Percentiles rank a stretch among this genome's conserved stretches.
These are phyloP conservation scores for Protomyces pachydermus DNA, from an alignment of 1,139 yeast genomes.

Conservation along the genomic window DNA sequence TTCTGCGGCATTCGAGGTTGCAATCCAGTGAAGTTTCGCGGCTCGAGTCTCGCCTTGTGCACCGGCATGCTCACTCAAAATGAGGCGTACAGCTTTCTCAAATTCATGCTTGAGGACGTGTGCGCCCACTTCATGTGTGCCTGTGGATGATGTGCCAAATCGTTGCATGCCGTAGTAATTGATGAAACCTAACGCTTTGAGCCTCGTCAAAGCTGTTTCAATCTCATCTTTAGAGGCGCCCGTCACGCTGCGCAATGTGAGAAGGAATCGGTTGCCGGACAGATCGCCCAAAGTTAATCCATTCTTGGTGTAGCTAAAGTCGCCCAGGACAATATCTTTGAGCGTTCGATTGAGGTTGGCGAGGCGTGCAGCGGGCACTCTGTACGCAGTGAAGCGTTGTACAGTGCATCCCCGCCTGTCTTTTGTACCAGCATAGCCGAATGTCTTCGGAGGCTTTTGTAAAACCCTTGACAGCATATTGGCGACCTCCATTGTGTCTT, in stretches of 20 bases:
- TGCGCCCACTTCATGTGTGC: constrained; percentile 82
- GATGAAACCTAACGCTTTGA: constrained; percentile 69
- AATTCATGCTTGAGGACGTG: constrained; percentile 67
- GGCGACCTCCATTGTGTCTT: constrained; percentile 96
- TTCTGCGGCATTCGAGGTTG: constrained; percentile 58
- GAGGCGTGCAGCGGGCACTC: constrained; percentile 71
- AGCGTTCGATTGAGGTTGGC: constrained; percentile 62
- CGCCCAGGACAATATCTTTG: constrained; percentile 56
- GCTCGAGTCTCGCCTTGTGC: constrained; percentile 31
- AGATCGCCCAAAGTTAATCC: constrained; percentile 74
- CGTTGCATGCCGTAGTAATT: constrained; percentile 97
- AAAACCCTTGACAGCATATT: constrained; percentile 65
- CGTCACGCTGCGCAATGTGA: constrained; percentile 55
- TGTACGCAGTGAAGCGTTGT: constrained; percentile 68
- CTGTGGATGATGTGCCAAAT: constrained; percentile 89
- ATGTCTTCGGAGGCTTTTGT: constrained; percentile 61
- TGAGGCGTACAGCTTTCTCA: constrained; percentile 70
- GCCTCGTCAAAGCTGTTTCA: constrained; percentile 52
- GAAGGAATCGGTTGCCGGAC: constrained; percentile 78
- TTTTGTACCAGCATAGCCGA: constrained; percentile 90
- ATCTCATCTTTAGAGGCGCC: constrained; percentile 42
- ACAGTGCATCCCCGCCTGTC: constrained; percentile 95
- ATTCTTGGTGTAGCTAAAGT: constrained; percentile 49
- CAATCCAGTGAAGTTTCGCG: constrained; percentile 61
- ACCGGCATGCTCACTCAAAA: constrained; percentile 81